A percentile compares a stretch with the other conserved stretches of the same genome.
Evolutionary conservation across 148 eudicot genomes (phyloP).

Genomic region (Selenicereus undatus): DNA sequence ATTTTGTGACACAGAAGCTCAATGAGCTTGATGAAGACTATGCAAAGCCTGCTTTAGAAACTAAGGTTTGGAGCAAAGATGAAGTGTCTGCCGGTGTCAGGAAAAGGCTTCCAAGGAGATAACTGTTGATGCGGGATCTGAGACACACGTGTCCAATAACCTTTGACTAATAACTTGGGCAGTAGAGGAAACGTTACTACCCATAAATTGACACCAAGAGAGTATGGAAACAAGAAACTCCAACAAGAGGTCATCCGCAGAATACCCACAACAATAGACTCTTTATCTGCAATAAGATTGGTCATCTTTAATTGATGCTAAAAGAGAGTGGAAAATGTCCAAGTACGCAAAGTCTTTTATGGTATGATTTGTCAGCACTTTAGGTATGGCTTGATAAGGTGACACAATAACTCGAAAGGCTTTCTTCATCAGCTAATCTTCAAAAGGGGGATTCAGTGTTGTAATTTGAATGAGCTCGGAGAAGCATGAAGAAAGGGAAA

Average conservation of each 20-base stretch:
- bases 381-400: not conserved
- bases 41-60: constrained; percentile 64
- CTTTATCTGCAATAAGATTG: not conserved
- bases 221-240: not conserved
- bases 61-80: constrained; percentile 47
- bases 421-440: not conserved
- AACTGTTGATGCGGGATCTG: not conserved
- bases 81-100: constrained; percentile 52
- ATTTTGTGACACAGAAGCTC: constrained; percentile 77
- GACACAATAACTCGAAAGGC: not conserved
- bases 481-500: not conserved
- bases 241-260: not conserved
- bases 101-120: constrained; percentile 8
- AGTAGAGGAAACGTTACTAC: not conserved
- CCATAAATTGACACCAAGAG: not conserved
- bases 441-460: not conserved
- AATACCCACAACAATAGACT: not conserved
- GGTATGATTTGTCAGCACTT: not conserved
- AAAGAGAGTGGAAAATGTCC: not conserved
- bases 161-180: not conserved
- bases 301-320: not conserved
- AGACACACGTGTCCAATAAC: not conserved
- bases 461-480: not conserved
- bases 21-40: constrained; percentile 58
- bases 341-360: not conserved